phyloP scores from a whole-genome alignment of 2,329 filamentous ascomycete genomes.

The Colletotrichum truncatum region DNA sequence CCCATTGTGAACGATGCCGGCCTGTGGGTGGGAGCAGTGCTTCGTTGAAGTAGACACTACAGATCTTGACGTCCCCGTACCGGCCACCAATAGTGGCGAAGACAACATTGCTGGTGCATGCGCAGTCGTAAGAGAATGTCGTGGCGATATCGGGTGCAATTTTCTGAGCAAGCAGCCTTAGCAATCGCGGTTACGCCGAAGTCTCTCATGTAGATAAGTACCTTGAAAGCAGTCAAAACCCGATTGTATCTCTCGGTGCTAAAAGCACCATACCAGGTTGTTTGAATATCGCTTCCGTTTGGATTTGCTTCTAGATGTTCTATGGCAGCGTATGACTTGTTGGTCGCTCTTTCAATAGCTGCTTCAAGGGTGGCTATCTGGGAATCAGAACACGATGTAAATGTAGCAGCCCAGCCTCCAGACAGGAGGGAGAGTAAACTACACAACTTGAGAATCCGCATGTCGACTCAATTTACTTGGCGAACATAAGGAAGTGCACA shows the following conservation, averaged over 20 bases:
- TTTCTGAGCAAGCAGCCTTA: background rate
- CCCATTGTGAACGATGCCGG: background rate
- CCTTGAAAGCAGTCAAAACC: background rate
- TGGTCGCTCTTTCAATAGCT: background rate
- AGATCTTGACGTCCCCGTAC: constrained; percentile 2
- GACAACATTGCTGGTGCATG: background rate
- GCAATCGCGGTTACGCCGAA: too few relatives aligned
- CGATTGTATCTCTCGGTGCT: background rate
- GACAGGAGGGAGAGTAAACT: background rate
- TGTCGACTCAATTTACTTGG: too few relatives aligned
- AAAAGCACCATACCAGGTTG: background rate
- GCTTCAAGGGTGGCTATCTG: background rate
- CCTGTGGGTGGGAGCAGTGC: background rate
- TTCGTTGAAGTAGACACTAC: background rate
- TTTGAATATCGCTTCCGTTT: background rate
- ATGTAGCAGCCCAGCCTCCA: background rate
- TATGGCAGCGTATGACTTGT: background rate
- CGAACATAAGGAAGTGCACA: too few relatives aligned
- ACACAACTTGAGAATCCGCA: background rate
- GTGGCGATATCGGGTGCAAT: background rate
- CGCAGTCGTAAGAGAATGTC: background rate
- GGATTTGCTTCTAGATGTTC: background rate
- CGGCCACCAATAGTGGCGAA: background rate
- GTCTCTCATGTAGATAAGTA: background rate
- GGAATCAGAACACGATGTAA: background rate